Evolutionary conservation across 1,139 yeast genomes (phyloP).

Genomic region (Hansenula anomala): DNA sequence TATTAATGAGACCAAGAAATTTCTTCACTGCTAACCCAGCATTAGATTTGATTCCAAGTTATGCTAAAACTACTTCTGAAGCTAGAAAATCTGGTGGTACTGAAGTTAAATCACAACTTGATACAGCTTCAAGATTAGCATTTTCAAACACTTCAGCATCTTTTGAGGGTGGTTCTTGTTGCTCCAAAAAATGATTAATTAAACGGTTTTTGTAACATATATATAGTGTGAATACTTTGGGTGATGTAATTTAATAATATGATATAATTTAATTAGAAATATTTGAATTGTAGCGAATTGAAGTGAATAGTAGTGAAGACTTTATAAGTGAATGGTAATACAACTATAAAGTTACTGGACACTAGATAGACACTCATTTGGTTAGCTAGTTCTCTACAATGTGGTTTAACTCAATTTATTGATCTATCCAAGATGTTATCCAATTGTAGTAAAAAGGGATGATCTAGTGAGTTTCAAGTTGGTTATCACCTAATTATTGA

Average conservation of each 20-base stretch:
- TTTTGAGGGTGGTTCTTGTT: conserved; percentile 17
- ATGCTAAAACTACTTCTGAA: conserved; percentile 56
- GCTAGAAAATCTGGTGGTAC: conserved; percentile 17
- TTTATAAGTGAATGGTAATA: too few relatives aligned
- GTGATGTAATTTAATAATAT: background rate
- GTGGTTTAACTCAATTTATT: too few relatives aligned
- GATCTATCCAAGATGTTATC: too few relatives aligned
- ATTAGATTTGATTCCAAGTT: conserved; percentile 68
- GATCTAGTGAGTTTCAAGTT: too few relatives aligned
- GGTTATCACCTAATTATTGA: too few relatives aligned
- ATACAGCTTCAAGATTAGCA: conserved; percentile 37
- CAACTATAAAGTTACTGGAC: too few relatives aligned
- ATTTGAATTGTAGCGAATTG: background rate
- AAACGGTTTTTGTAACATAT: background rate
- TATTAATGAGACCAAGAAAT: conserved; percentile 74
- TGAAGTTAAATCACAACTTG: conserved; percentile 48
- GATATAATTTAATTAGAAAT: background rate
- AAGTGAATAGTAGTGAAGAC: too few relatives aligned
- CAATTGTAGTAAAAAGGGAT: too few relatives aligned
- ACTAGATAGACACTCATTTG: too few relatives aligned
- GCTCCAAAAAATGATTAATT: conserved; percentile 19
- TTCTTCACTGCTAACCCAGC: conserved; percentile 75
- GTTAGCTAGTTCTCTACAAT: too few relatives aligned
- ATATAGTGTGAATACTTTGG: background rate
- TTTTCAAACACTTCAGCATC: conserved; percentile 26